Base-by-base conservation (phyloP, 106 monocot species). In the Acorus calamus region DNA sequence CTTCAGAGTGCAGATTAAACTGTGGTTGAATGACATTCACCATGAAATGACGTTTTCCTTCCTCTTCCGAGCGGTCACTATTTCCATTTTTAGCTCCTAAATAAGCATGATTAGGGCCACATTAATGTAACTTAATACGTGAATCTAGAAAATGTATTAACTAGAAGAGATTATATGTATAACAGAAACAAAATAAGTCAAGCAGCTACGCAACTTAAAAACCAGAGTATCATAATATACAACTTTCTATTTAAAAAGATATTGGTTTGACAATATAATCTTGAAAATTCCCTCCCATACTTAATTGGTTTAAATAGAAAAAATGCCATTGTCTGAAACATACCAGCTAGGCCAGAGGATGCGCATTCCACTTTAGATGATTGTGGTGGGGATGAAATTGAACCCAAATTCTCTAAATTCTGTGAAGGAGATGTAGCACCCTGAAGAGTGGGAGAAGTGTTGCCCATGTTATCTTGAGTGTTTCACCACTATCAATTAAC, bases 1-100 rank as follows among this genome's bases (percentile, higher is more conserved):
- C 96, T 78, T 96, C 96, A 44, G 96, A 91, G 50, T 91, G 96
- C 53, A 96, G 82, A 77, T 96, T 96, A 76, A 96, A 91, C 70
- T 96, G 96, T 52, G 96, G 96, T 69, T 91, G 87, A 57, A 87
- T 77, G 54, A 96, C 79, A 85, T 91, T 96, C 59, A 96, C 96
- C 87, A 96, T 96, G 74, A 96, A 96, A 55, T 91, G 87, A 44
- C 85, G 83, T 47, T 69, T 83, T 28, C 91, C 96, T 47, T 96
- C 90, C 60, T 80, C 84, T 62, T 90, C 84, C 56, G 74, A 74
- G 50, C 80, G 83, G 45, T 63, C 66, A 66, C 60, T 69, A 47
- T 71, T 11, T 63, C 72, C 78, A 60, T 69, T 67, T 60, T 70
- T 83, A 49, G 51, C 84, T 80, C 61, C 14, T 66, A 56, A 11